These are phyloP conservation scores for Monilinia vaccinii-corymbosi DNA, from an alignment of 2,329 filamentous ascomycete species.

Conservation along the genomic window DNA sequence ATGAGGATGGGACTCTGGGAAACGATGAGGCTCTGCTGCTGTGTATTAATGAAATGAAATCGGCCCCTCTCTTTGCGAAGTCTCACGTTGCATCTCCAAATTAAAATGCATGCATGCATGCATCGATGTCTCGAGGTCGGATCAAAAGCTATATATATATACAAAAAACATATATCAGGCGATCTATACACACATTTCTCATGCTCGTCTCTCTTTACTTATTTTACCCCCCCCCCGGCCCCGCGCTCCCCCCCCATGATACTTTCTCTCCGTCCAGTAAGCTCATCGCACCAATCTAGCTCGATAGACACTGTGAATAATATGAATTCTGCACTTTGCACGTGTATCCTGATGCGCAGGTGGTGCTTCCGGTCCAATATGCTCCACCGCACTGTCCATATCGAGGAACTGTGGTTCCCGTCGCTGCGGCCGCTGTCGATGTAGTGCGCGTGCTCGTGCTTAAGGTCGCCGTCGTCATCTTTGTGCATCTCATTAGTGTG, in stretches of 20 bases:
- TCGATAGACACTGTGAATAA: constrained; percentile 9
- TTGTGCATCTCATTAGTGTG: not conserved
- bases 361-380: not conserved
- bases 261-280: not conserved
- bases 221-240: no score
- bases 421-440: not conserved
- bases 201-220: not conserved
- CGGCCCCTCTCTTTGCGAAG: no score
- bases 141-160: not conserved
- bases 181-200: not conserved
- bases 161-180: not conserved
- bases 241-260: no score
- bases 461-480: not conserved
- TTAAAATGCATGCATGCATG: no score
- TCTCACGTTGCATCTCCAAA: no score
- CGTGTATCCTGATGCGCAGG: not conserved
- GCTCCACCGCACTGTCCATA: constrained; percentile 10
- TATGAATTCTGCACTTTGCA: not conserved
- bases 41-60: no score
- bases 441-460: not conserved
- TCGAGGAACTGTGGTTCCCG: not conserved
- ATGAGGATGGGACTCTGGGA: no score
- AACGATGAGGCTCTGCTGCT: no score
- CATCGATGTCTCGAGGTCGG: no score
- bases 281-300: not conserved